A percentile compares a stretch with the other conserved stretches of the same genome.
Evolutionary conservation across 2,329 filamentous ascomycete genomes (phyloP).

Genomic region (Fusarium sp.): DNA sequence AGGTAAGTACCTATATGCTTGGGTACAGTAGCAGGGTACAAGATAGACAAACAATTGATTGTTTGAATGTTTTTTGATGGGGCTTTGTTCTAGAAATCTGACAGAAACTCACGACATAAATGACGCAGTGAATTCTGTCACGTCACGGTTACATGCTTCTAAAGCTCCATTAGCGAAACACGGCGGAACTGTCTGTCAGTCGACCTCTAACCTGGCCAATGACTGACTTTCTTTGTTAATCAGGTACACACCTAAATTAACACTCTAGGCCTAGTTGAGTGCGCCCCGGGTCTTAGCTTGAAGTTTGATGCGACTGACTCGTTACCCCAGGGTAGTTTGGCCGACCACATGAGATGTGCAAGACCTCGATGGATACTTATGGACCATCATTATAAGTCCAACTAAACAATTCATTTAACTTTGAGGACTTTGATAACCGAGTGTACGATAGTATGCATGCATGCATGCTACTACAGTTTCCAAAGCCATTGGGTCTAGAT

Average conservation of each 20-base stretch:
- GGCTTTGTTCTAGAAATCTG: conserved; percentile 23
- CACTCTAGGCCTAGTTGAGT: conserved; percentile 26
- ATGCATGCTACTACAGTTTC: background rate
- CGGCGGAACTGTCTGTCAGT: conserved; percentile 28
- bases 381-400: background rate
- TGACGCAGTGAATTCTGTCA: conserved; percentile 24
- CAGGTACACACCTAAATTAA: conserved; percentile 12
- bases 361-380: background rate
- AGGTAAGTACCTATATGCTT: background rate
- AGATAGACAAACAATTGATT: background rate
- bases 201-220: conserved; percentile 21
- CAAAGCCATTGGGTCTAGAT: background rate
- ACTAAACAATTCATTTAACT: background rate
- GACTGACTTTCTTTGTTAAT: conserved; percentile 4
- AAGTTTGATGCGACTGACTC: conserved; percentile 29
- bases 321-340: conserved; percentile 20
- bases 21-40: background rate
- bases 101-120: conserved; percentile 9
- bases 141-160: conserved; percentile 4
- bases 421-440: background rate
- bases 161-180: conserved; percentile 18
- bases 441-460: background rate
- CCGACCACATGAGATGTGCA: background rate
- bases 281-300: conserved; percentile 21
- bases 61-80: background rate